Conservation (phyloP, 208 protist species). For the Crithidia fasciculata region DNA sequence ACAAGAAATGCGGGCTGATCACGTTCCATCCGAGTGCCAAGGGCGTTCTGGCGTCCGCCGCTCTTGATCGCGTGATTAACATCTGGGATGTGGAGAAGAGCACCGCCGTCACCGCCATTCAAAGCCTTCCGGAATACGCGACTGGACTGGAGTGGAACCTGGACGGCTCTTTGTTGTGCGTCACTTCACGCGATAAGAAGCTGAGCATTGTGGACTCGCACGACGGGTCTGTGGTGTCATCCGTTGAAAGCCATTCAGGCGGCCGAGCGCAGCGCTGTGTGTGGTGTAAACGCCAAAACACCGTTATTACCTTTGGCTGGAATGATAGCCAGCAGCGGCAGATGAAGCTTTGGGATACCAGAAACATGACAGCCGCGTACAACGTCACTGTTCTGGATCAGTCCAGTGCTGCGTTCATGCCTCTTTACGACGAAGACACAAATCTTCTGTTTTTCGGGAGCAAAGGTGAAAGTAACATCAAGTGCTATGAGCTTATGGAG, state of each 20-base stretch:
- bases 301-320: conserved; percentile 94
- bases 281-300: conserved; percentile 86
- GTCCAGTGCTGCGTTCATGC: conserved; percentile 92
- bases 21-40: conserved; percentile 71
- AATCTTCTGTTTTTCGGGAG: conserved; percentile 94
- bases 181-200: conserved; percentile 94
- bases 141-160: conserved; percentile 94
- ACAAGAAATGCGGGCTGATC: conserved; percentile 78
- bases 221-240: conserved; percentile 38
- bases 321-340: conserved; percentile 87
- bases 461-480: conserved; percentile 96
- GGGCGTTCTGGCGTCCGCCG: conserved; percentile 75
- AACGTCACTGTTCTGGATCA: conserved; percentile 83
- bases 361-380: conserved; percentile 49
- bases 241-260: conserved; percentile 76
- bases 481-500: conserved; percentile 94
- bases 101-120: conserved; percentile 52
- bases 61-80: conserved; percentile 69
- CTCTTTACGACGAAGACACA: conserved; percentile 95
- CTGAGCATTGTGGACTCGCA: conserved; percentile 92
- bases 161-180: conserved; percentile 87
- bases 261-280: conserved; percentile 85
- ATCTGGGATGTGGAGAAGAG: conserved; percentile 93
- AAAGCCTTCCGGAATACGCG: conserved; percentile 86
- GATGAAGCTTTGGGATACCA: conserved; percentile 93